Evolutionary conservation across 495 filamentous ascomycete species (phyloP).

Genomic region (Annulohypoxylon stygium): DNA sequence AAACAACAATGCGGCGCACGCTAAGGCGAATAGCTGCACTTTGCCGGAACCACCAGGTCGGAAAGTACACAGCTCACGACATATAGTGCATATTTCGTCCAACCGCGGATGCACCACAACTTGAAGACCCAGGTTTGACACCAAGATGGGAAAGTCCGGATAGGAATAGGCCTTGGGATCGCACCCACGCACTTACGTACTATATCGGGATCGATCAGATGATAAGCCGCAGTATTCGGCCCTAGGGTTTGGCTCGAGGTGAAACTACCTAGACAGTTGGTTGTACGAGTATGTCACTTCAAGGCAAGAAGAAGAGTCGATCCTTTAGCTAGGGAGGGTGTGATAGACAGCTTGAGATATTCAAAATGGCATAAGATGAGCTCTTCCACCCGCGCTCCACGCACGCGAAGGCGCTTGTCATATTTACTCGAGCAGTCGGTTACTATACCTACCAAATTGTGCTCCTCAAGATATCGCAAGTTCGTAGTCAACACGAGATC

Average conservation of each 20-base stretch:
- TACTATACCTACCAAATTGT: background rate
- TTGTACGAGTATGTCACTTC: background rate
- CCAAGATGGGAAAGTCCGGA: slow-evolving; percentile 36
- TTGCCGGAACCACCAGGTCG: background rate
- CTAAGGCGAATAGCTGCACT: slow-evolving; percentile 12
- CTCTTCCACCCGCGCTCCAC: background rate
- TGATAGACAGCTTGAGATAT: background rate
- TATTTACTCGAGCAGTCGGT: background rate
- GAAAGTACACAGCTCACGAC: background rate
- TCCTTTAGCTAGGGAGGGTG: slow-evolving; percentile 1
- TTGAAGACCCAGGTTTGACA: slow-evolving; percentile 2
- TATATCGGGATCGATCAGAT: background rate
- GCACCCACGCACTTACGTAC: background rate
- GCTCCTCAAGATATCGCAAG: background rate
- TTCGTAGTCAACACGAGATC: background rate
- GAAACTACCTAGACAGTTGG: slow-evolving; percentile 8
- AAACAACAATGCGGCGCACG: slow-evolving; percentile 11
- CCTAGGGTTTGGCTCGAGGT: slow-evolving; percentile 2
- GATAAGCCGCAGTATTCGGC: background rate
- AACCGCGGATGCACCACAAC: background rate
- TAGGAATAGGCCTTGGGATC: slow-evolving; percentile 7
- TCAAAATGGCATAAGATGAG: slow-evolving; percentile 26
- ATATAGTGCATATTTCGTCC: slow-evolving; percentile 14
- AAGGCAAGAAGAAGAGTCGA: background rate
- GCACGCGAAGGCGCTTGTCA: background rate